These are phyloP conservation scores for Volutella citrinella DNA, from an alignment of 2,329 filamentous ascomycete species.

Conservation along the genomic window DNA sequence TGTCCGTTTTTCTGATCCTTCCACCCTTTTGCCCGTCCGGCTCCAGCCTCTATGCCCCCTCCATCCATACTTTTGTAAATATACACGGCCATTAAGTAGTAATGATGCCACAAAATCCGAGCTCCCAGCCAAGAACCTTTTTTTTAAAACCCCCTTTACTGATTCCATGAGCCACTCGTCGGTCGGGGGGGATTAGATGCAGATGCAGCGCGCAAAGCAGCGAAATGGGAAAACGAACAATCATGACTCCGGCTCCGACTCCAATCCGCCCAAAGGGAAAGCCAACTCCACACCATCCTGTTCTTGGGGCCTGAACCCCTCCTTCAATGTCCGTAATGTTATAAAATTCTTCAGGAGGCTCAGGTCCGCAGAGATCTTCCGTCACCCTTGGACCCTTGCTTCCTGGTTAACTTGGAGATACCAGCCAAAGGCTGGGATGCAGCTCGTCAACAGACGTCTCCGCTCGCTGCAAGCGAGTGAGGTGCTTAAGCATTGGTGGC, in stretches of 20 bases:
- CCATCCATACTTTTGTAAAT: slow-evolving; percentile 23
- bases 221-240: slow-evolving; percentile 29
- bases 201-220: slow-evolving; percentile 30
- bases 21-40: slow-evolving; percentile 17
- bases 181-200: slow-evolving; percentile 27
- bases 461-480: no score
- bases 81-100: slow-evolving; percentile 28
- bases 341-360: slow-evolving; percentile 3
- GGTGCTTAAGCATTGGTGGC: slow-evolving; percentile 48
- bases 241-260: slow-evolving; percentile 32
- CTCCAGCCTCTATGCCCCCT: slow-evolving; percentile 19
- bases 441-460: slow-evolving; percentile 3
- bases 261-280: slow-evolving; percentile 27
- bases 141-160: slow-evolving; percentile 17
- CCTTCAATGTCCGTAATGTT: slow-evolving; percentile 5
- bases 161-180: slow-evolving; percentile 24
- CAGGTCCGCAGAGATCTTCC: slow-evolving; percentile 1
- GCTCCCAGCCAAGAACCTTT: slow-evolving; percentile 26
- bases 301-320: slow-evolving; percentile 8
- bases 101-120: slow-evolving; percentile 27
- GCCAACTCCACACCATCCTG: slow-evolving; percentile 23
- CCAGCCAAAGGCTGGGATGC: no score
- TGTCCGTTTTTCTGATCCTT: slow-evolving; percentile 14
- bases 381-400: neutral
- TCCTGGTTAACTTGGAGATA: no score